Conservation (phyloP, 2,329 filamentous ascomycete genomes). For the Thelonectria blattea region DNA sequence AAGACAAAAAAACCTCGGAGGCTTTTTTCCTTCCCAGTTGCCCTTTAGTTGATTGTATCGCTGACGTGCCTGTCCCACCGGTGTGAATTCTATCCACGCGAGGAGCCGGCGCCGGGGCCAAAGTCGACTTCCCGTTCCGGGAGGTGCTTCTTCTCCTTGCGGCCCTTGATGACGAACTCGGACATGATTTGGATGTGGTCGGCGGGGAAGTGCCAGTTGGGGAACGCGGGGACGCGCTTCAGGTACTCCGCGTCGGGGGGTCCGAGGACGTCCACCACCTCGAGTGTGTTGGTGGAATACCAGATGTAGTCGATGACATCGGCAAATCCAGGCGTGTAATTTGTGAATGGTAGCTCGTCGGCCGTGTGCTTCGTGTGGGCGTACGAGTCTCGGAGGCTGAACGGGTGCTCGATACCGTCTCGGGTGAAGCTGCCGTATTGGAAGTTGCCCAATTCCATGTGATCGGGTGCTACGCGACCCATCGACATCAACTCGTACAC, state of each 20-base stretch:
- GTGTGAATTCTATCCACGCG: constrained; percentile 38
- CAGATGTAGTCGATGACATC: constrained; percentile 97
- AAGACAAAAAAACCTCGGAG: too few relatives aligned
- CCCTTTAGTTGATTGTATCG: constrained; percentile 7
- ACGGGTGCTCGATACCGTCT: constrained; percentile 92
- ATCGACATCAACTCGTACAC: constrained; percentile 89
- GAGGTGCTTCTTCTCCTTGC: constrained; percentile 78
- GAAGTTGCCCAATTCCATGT: constrained; percentile 78
- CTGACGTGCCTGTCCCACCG: constrained; percentile 15
- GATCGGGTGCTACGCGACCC: constrained; percentile 77
- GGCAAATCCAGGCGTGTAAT: constrained; percentile 92
- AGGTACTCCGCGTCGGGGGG: constrained; percentile 87
- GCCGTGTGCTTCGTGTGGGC: constrained; percentile 79
- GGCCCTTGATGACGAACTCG: constrained; percentile 86
- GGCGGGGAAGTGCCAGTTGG: constrained; percentile 92
- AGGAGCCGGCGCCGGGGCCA: constrained; percentile 47
- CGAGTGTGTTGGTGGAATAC: constrained; percentile 90
- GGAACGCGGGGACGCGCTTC: constrained; percentile 86
- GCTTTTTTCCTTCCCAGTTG: background rate
- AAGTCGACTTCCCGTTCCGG: constrained; percentile 70
- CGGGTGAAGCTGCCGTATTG: constrained; percentile 94
- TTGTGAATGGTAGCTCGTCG: constrained; percentile 89
- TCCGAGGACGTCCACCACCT: constrained; percentile 83
- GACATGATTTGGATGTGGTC: constrained; percentile 91
- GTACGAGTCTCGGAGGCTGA: constrained; percentile 91